Evolutionary conservation across 768 basidiomycete species (phyloP).

Genomic region (Boletus coccyginus): DNA sequence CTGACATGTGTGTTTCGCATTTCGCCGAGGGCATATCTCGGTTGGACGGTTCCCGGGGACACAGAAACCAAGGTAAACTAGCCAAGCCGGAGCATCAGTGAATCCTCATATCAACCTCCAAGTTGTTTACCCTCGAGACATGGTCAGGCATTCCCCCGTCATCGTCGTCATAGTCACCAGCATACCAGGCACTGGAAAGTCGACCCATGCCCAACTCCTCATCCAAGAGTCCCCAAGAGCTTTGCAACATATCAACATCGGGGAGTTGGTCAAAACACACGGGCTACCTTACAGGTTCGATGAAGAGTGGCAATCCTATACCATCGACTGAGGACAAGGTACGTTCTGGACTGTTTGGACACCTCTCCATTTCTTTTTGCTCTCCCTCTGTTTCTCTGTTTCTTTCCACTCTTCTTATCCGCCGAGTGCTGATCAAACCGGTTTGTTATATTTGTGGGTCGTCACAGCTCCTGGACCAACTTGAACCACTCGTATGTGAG

Average conservation of each 20-base stretch:
- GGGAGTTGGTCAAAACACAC: slow-evolving; percentile 84
- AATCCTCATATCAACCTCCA: no score
- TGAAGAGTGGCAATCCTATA: slow-evolving; percentile 93
- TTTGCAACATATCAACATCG: slow-evolving; percentile 82
- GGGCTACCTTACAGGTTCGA: slow-evolving; percentile 83
- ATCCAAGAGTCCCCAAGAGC: slow-evolving; percentile 66
- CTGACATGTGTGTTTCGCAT: no score
- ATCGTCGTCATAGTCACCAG: slow-evolving; percentile 90
- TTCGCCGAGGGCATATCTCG: no score
- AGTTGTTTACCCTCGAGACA: neutral
- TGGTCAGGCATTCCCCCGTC: slow-evolving; percentile 46
- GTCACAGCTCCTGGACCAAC: slow-evolving; percentile 77
- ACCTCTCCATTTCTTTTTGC: no score
- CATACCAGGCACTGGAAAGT: slow-evolving; percentile 95
- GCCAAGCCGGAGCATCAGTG: no score
- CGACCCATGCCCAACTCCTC: slow-evolving; percentile 87
- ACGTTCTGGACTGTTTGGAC: slow-evolving; percentile 13
- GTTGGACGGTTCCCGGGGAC: no score
- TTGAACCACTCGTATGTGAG: slow-evolving; percentile 64
- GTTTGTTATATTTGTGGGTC: neutral
- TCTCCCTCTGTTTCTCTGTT: no score
- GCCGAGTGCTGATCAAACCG: neutral
- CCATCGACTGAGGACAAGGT: slow-evolving; percentile 97
- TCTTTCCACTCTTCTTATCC: neutral
- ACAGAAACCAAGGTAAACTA: no score